Evolutionary conservation across 345 rosid species (phyloP), one percentile per base, ranked within the genome.

Genomic region (Erucastrum elatum): DNA sequence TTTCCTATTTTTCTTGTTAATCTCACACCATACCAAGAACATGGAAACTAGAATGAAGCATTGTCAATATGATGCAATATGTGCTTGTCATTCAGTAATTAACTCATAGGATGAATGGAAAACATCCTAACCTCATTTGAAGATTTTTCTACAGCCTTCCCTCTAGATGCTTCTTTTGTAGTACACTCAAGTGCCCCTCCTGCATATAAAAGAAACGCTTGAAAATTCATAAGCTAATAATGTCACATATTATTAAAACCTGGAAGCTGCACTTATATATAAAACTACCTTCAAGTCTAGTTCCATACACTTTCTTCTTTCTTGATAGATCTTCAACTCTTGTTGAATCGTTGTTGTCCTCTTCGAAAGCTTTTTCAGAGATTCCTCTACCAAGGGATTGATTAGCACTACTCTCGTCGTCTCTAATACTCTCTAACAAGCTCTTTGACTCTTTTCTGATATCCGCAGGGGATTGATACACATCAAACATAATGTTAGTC

Each of bases 361-460:
- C 77, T 59, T 63, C 6, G 2, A 46, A 51, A 34, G 8, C 10
- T 15, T 58, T 58, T n/a, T 13, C 35, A 25, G 4, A 58, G 39
- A 72, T 13, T 65, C 46, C 44, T 46, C 64, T 68, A 30, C 73
- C 74, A 10, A 49, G 61, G 29, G 55, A 61, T 4, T 31, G 46
- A 69, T 71, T 75, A 29, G 53, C 35, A 66, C 68, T 41, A 37
- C 56, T n/a, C 56, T 72, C 87, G 66, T 87, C 85, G 4, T 85
- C 91, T 74, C 84, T 72, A 55, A 81, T 73, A 56, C 74, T 82
- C 76, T 87, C 89, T 25, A 79, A 53, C 76, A 88, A 82, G 34
- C 85, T 84, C 55, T 66, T 85, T 1, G 86, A 86, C 78, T 80
- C 88, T 51, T 70, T 80, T 21, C 6, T 82, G 56, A 86, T 25